Percentiles rank a stretch among this genome's conserved stretches.
phyloP scores from a whole-genome alignment of 768 basidiomycete genomes.

The Suillus subluteus region DNA sequence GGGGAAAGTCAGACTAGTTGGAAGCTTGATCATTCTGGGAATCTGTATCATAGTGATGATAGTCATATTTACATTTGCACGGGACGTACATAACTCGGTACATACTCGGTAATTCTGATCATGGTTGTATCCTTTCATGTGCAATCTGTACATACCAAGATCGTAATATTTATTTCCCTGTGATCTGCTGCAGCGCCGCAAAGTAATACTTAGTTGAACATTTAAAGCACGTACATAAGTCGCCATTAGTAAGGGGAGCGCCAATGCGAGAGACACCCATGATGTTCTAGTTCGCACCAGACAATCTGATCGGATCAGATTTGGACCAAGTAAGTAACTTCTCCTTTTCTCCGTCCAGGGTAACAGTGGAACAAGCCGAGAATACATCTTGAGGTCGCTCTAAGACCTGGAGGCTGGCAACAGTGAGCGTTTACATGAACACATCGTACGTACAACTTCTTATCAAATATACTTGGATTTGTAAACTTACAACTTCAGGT shows the following conservation, averaged over 20 bases:
- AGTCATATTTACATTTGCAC: slow-evolving; percentile 6
- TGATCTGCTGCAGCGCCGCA: background rate
- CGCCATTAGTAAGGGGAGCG: background rate
- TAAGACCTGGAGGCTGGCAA: background rate
- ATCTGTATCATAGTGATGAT: slow-evolving; percentile 1
- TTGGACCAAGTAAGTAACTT: background rate
- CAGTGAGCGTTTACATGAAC: background rate
- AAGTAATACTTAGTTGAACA: background rate
- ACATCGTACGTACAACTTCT: background rate
- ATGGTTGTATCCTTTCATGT: background rate
- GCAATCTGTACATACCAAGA: background rate
- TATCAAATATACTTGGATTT: background rate
- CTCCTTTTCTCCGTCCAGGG: slow-evolving; percentile 1
- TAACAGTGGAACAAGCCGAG: slow-evolving; percentile 1
- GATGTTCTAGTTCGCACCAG: background rate
- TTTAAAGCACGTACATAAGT: background rate
- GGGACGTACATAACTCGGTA: background rate
- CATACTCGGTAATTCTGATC: background rate
- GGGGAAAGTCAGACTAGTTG: slow-evolving; percentile 25
- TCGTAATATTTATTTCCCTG: background rate
- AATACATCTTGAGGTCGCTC: background rate
- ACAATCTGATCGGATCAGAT: background rate
- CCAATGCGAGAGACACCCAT: background rate
- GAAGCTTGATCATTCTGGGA: background rate
- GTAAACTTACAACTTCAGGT: background rate